Evolutionary conservation across 257 asterid species (phyloP), one percentile per base, ranked within the genome.

Genomic region (Perilla frutescens): DNA sequence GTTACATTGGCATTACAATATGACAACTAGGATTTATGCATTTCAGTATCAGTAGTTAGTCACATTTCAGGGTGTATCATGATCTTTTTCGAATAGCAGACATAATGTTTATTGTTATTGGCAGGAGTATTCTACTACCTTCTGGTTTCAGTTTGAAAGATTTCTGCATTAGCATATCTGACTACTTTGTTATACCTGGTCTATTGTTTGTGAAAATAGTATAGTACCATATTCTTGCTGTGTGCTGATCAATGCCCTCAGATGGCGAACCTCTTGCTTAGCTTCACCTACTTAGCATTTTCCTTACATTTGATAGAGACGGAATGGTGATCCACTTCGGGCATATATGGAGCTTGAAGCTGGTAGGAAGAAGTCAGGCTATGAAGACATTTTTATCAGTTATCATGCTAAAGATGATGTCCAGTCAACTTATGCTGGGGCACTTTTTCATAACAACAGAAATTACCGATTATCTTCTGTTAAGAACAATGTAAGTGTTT

Each of bases 331-430:
- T 70, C 98, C 99, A 43, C 86, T 95, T 71, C 96, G 95, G 44
- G 93, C 82, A 40, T 95, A 95, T 81, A 90, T 95, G 97, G 99
- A 95, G 78, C 93, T 95, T 76, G 99, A 95, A 84, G 96, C 98
- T 37, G 96, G 96, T 40, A 87, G 97, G 79, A 91, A 79, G 83
- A 91, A 81, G 71, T 90, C 97, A 10, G 96, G 96, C 77, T 76
- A 49, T 12, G 99, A 95, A 73, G 98, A 95, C 76, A 77, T 90
- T 13, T 95, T 90, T 53, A 80, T 92, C 36, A 79, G 99, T 68
- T 95, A 95, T 76, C 98, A 95, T 82, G 97, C 97, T 32, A 66
- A 90, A 81, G 98, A 95, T 4, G 96, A 95, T 62, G 96, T 95
- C 81, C 98, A 95, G 77, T 77, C 99, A 39, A 95, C 99, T 73